Percentiles rank a stretch among this genome's conserved stretches.
These are phyloP conservation scores for Alternaria sp. DNA, from an alignment of 2,329 filamentous ascomycete genomes.

Conservation along the genomic window DNA sequence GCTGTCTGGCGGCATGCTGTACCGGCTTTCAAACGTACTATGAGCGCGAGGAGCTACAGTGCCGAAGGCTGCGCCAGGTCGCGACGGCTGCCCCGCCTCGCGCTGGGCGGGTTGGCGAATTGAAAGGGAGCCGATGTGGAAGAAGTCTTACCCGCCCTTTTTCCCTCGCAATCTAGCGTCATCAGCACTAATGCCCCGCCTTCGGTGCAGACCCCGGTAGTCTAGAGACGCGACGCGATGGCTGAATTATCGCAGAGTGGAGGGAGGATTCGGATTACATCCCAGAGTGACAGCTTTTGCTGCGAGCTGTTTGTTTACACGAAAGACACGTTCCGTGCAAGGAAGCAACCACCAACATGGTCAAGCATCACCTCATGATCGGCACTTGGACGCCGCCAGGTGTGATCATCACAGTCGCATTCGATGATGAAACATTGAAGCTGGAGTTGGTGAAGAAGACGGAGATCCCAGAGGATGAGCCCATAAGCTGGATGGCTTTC, in stretches of 20 bases:
- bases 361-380: slow-evolving; percentile 91
- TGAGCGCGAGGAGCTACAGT: slow-evolving; percentile 16
- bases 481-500: slow-evolving; percentile 94
- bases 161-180: slow-evolving; percentile 13
- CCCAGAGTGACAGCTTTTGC: background rate
- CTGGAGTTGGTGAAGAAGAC: slow-evolving; percentile 80
- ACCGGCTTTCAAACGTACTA: slow-evolving; percentile 21
- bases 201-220: slow-evolving; percentile 21
- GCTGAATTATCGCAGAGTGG: background rate
- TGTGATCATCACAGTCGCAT: slow-evolving; percentile 87
- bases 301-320: background rate
- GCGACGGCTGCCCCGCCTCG: slow-evolving; percentile 28
- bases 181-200: slow-evolving; percentile 28
- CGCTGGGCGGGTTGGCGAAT: slow-evolving; percentile 62
- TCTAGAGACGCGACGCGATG: slow-evolving; percentile 18
- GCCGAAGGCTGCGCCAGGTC: slow-evolving; percentile 24
- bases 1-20: slow-evolving; percentile 21
- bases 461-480: slow-evolving; percentile 80
- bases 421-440: slow-evolving; percentile 80
- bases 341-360: slow-evolving; percentile 47
- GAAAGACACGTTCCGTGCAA: background rate
- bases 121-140: slow-evolving; percentile 30
- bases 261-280: background rate
- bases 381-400: slow-evolving; percentile 91
- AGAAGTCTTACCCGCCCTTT: slow-evolving; percentile 34